Percentiles rank a stretch among this genome's conserved stretches.
phyloP scores from a whole-genome alignment of 331 rosid genomes.

The Cydonia oblonga region DNA sequence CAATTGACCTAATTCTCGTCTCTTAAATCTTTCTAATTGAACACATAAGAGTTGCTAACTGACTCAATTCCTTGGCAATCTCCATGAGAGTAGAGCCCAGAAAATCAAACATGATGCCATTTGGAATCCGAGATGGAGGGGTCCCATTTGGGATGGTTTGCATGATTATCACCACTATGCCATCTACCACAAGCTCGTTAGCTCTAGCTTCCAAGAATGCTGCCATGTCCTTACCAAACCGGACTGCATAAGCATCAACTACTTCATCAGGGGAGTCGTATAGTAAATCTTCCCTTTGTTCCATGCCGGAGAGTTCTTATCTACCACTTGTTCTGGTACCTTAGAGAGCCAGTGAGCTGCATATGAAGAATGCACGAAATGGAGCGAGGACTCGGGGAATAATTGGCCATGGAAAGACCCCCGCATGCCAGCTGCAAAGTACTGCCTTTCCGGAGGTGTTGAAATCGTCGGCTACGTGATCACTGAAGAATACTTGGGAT shows the following conservation, averaged over 20 bases:
- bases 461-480: constrained; percentile 9
- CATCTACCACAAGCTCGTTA: background rate
- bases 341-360: constrained; percentile 12
- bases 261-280: background rate
- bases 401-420: constrained; percentile 14
- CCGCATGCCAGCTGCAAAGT: constrained; percentile 7
- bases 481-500: constrained; percentile 20
- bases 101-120: background rate
- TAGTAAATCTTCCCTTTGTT: constrained; percentile 8
- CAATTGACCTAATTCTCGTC: no score
- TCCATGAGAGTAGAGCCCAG: constrained; percentile 5
- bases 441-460: background rate
- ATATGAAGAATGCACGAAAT: constrained; percentile 8
- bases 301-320: constrained; percentile 7
- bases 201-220: constrained; percentile 7
- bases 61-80: constrained; percentile 9
- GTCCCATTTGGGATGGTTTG: background rate
- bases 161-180: constrained; percentile 3
- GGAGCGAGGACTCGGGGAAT: constrained; percentile 9
- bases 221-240: background rate
- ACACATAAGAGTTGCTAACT: background rate
- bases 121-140: background rate
- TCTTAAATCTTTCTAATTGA: background rate
- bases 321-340: background rate
- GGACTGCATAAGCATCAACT: constrained; percentile 1